Base-by-base conservation (phyloP, 768 basidiomycete genomes). In the Leccinum boreale region DNA sequence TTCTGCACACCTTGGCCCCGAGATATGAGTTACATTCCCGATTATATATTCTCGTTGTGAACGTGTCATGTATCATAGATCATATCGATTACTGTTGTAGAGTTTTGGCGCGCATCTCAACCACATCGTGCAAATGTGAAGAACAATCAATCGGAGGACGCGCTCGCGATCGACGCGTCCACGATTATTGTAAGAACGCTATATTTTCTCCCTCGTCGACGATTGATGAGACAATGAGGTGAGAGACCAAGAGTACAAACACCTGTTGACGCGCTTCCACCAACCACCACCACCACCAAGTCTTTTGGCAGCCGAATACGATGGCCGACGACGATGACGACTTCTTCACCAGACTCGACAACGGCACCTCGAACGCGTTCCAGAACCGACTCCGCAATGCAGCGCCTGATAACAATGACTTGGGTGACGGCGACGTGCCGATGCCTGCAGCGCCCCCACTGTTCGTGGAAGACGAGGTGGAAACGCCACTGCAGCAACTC, bases 401-500 rank as follows among this genome's bases (percentile, higher is more conserved):
- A 26, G 61, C 72, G 14, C 67, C 48, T 44, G 66, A 70, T 57
- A 57, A 54, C 11, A 63, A 74, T 42, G 63, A 69, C 52, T 21
- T 55, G 7, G 33, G 33, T 15, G 61, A 54, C 14, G 64, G 73
- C 44, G 67, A 69, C 50, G 24, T 55, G 7, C 68, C 65, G 7
- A 75, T 77, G 65, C 70, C 69, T 24, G 65, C 60, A 35, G 58
- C 62, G 4, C 70, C 60, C 14, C 60, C 68, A 0, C 57, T 64
- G 31, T 62, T 74, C 36, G 67, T 69, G 28, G 76, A 75, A 14
- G 74, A 73, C 19, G 73, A 71, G 6, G 72, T 75, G 4, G 84
- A 85, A 56, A 85, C 87, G 5, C 83, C 85, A 0, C 72, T 92
- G 2, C 82, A 89, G 46, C 78, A 83, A 61, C 80, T 94, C 48